These are phyloP conservation scores for Sisymbrium irio DNA, from an alignment of 345 rosid species.

Conservation along the genomic window DNA sequence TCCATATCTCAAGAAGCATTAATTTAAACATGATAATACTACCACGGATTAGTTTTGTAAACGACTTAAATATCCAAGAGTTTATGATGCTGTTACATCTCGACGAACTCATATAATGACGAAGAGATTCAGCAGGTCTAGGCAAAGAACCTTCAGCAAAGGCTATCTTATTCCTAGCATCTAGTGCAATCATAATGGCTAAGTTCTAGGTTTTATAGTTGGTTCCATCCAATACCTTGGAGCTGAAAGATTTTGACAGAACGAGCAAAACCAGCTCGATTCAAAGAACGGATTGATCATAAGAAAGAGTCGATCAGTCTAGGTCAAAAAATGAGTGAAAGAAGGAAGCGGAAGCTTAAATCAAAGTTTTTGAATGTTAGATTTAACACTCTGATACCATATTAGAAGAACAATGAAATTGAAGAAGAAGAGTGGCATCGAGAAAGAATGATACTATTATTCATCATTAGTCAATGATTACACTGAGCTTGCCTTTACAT, in stretches of 20 bases:
- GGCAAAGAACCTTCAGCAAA: neutral
- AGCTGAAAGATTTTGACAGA: neutral
- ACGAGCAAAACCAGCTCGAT: no score
- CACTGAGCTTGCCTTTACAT: no score
- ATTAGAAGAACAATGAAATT: no score
- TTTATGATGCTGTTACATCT: neutral
- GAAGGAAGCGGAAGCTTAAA: no score
- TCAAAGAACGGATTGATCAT: no score
- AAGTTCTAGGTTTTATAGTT: neutral
- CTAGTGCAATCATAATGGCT: neutral
- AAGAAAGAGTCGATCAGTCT: no score
- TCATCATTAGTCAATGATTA: no score
- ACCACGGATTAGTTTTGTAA: neutral
- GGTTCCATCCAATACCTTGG: neutral
- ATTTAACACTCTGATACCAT: no score
- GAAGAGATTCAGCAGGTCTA: neutral
- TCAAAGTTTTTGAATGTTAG: no score
- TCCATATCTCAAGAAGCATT: neutral
- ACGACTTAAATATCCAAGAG: neutral
- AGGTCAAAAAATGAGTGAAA: no score
- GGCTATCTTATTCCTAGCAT: neutral
- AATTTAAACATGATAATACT: neutral
- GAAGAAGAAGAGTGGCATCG: no score
- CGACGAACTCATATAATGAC: neutral
- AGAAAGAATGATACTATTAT: no score